Evolutionary conservation across 257 asterid species (phyloP), one percentile per base, ranked within the genome.

Genomic region (Anisodus acutangulus): DNA sequence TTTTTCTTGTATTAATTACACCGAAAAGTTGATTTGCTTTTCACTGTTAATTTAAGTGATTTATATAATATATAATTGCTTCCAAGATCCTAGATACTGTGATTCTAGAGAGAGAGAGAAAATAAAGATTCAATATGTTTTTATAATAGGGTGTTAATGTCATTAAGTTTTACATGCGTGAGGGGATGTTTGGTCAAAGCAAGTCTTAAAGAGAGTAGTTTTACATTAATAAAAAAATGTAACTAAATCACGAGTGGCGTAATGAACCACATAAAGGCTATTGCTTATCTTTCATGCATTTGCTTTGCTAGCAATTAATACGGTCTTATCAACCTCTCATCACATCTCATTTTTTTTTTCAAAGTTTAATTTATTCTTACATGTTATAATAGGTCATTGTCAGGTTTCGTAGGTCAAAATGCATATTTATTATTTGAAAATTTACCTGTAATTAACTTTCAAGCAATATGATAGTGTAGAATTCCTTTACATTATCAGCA

Each of bases 171-270:
- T 88, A 87, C 91, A 88, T 87, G 91, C 45, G 3, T 74, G 85
- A 69, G 8, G 59, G 69, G 83, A 81, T 76, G 82, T 81, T 57
- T 71, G 88, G 85, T 88, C 91, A 90, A 86, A 82, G 91, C 55
- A 43, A 82, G 89, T 60, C 82, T 80, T 85, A 69, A 84, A 82
- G 85, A 82, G 82, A 88, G 89, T 89, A 86, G 90, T 83, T 87
- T 87, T 67, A 88, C 94, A 89, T 88, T 91, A 89, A 89, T 70
- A 87, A 74, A 45, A 31, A 59, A 82, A 59, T 83, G 85, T 86
- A 88, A 84, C 85, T 63, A 82, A 89, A 87, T 88, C 91, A 93
- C 88, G 90, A 89, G 79, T 79, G 85, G 41, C 83, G 68, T 89
- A 81, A 86, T 85, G 87, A 60, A 83, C 84, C 84, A 76, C 84